Conservation (phyloP, 1,284 basidiomycete genomes). For the Pseudozyma tsukubaensis region DNA sequence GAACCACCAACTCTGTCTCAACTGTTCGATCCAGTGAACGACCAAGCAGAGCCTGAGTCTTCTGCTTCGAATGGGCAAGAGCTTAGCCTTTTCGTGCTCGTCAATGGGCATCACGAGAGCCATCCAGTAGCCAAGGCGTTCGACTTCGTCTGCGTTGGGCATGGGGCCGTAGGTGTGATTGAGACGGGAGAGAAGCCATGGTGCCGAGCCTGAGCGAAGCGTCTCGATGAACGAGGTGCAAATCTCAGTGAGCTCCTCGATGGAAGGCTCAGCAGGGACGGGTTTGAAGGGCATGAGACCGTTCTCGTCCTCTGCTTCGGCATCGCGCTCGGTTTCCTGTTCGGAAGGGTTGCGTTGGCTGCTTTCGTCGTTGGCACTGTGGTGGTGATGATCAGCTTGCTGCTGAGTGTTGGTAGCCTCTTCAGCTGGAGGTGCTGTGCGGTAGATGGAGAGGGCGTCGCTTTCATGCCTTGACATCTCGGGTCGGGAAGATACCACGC, state of each 20-base stretch:
- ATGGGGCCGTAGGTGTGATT: constrained; percentile 71
- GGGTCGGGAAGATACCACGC: constrained; percentile 4
- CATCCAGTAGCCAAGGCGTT: constrained; percentile 76
- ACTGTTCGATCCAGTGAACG: constrained; percentile 90
- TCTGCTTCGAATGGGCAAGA: constrained; percentile 87
- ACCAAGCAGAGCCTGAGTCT: constrained; percentile 83
- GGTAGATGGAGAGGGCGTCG: constrained; percentile 39
- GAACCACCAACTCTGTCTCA: constrained; percentile 71
- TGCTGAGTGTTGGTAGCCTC: not conserved
- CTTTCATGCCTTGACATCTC: constrained; percentile 26
- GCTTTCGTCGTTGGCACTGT: not conserved
- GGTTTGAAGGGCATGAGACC: constrained; percentile 37
- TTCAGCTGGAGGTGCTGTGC: constrained; percentile 2
- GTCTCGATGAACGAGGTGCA: constrained; percentile 85
- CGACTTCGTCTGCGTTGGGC: constrained; percentile 56
- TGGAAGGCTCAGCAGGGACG: constrained; percentile 70
- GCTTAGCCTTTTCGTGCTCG: constrained; percentile 89
- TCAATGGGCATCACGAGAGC: constrained; percentile 91
- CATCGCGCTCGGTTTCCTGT: not conserved
- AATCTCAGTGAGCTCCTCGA: constrained; percentile 78
- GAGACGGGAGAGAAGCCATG: constrained; percentile 88
- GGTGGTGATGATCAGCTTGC: constrained; percentile 2
- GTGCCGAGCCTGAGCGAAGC: constrained; percentile 82
- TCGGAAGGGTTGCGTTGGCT: not conserved
- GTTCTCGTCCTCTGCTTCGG: constrained; percentile 7